These are phyloP conservation scores for Lactuca sativa DNA, from an alignment of 129 eudicot species.

Conservation along the genomic window DNA sequence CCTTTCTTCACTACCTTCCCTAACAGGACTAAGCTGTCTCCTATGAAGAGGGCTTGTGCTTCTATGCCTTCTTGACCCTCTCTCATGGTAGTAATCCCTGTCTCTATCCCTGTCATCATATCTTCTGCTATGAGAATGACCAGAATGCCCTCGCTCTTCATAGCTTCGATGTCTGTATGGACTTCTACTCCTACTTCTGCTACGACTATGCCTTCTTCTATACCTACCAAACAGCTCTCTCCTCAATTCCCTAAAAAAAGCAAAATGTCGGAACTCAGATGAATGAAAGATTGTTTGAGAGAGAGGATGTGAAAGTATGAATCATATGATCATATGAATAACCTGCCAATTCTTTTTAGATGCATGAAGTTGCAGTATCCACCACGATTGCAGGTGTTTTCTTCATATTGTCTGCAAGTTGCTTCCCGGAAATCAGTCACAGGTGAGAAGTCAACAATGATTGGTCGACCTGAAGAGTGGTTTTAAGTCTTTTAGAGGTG, in stretches of 20 bases:
- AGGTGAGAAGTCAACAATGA: constrained; percentile 87
- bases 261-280: constrained; percentile 2
- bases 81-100: constrained; percentile 55
- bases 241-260: constrained; percentile 59
- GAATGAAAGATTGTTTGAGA: background rate
- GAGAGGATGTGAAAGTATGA: background rate
- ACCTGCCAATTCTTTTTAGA: constrained; percentile 82
- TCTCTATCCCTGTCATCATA: constrained; percentile 56
- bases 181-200: constrained; percentile 79
- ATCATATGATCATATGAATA: background rate
- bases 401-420: constrained; percentile 84
- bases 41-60: constrained; percentile 65
- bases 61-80: constrained; percentile 69
- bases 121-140: constrained; percentile 69
- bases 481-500: background rate
- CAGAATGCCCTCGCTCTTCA: constrained; percentile 69
- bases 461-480: constrained; percentile 59
- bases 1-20: constrained; percentile 94
- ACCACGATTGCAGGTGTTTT: constrained; percentile 82
- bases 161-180: constrained; percentile 81
- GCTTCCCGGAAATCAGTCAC: constrained; percentile 94
- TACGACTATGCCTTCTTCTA: constrained; percentile 62
- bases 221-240: constrained; percentile 76
- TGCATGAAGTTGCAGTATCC: constrained; percentile 92
- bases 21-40: constrained; percentile 65